phyloP scores from a whole-genome alignment of 2,329 filamentous ascomycete species.

The Aspergillus tanneri region DNA sequence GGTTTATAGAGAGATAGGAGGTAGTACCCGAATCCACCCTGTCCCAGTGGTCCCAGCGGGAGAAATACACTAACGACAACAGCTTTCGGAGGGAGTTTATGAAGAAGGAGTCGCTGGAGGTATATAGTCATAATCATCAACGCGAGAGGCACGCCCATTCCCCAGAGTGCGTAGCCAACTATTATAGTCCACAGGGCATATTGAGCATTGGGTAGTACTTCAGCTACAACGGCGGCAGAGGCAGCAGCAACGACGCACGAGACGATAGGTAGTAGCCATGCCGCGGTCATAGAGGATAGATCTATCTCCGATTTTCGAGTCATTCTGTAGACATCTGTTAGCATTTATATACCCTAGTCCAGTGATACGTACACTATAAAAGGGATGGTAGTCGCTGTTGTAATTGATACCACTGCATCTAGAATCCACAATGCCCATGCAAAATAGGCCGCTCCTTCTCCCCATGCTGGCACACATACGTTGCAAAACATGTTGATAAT shows the following conservation, averaged over 20 bases:
- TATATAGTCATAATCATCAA: slow-evolving; percentile 65
- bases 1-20: neutral
- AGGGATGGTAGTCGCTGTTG: slow-evolving; percentile 54
- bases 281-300: slow-evolving; percentile 61
- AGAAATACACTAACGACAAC: slow-evolving; percentile 67
- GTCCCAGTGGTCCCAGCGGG: slow-evolving; percentile 64
- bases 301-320: slow-evolving; percentile 2
- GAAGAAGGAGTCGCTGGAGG: slow-evolving; percentile 64
- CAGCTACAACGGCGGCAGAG: slow-evolving; percentile 61
- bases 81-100: slow-evolving; percentile 64
- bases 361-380: slow-evolving; percentile 50
- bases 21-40: slow-evolving; percentile 56
- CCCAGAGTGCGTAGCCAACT: slow-evolving; percentile 66
- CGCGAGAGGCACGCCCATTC: slow-evolving; percentile 60
- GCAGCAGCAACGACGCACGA: slow-evolving; percentile 64
- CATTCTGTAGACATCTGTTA: slow-evolving; percentile 7
- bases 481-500: slow-evolving; percentile 65
- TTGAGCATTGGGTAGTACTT: slow-evolving; percentile 52
- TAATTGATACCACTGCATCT: slow-evolving; percentile 52
- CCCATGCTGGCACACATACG: slow-evolving; percentile 59
- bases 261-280: slow-evolving; percentile 64
- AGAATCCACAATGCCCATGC: slow-evolving; percentile 60
- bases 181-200: slow-evolving; percentile 62
- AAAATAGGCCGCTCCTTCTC: slow-evolving; percentile 52
- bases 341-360: neutral